phyloP scores from a whole-genome alignment of 495 filamentous ascomycete genomes.

The Baudoinia panamericana region DNA sequence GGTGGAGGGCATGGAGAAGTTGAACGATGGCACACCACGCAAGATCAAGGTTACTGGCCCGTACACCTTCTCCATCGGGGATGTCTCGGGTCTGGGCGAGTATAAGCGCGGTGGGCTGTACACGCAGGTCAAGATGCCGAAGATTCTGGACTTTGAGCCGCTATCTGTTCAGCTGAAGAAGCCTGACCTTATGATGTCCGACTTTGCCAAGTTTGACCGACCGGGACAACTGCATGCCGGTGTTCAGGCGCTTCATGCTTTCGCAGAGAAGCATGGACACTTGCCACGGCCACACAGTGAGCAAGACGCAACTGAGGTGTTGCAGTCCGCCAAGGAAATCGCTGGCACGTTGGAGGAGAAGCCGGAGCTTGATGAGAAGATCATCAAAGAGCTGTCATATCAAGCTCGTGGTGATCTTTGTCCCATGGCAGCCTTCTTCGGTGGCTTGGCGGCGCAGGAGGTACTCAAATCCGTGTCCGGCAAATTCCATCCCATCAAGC shows the following conservation, averaged over 20 bases:
- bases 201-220: constrained; percentile 94
- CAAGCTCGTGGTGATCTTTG: constrained; percentile 88
- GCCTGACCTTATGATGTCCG: constrained; percentile 80
- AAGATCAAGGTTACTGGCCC: constrained; percentile 91
- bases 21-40: constrained; percentile 70
- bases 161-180: constrained; percentile 63
- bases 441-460: constrained; percentile 89
- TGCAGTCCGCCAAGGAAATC: constrained; percentile 57
- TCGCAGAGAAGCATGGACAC: constrained; percentile 52
- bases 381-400: constrained; percentile 86
- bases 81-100: constrained; percentile 71
- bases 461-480: constrained; percentile 94
- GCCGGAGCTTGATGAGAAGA: constrained; percentile 78
- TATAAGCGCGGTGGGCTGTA: constrained; percentile 83
- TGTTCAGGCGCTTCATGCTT: constrained; percentile 82
- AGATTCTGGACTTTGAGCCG: constrained; percentile 77
- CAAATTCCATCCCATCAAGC: constrained; percentile 86
- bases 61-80: constrained; percentile 93
- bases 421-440: constrained; percentile 90
- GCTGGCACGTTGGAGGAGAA: constrained; percentile 52
- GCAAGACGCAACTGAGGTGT: constrained; percentile 64
- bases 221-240: constrained; percentile 84
- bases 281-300: constrained; percentile 73
- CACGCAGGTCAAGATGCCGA: constrained; percentile 95
- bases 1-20: constrained; percentile 78